phyloP scores from a whole-genome alignment of 225 moss, liverwort and hornwort species.

The Bryoerythrophyllum caledonicum region DNA sequence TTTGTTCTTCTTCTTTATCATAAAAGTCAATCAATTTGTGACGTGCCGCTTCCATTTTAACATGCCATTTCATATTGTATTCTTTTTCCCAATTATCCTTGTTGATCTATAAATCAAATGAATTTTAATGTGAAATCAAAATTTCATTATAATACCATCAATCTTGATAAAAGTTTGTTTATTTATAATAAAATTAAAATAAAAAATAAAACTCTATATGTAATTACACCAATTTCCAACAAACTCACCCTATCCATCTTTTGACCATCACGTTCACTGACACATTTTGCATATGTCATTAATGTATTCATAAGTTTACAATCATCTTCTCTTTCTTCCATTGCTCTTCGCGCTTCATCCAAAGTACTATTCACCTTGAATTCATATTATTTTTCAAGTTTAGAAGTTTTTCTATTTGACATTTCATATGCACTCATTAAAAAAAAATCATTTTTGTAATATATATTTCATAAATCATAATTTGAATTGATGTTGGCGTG shows the following conservation, averaged over 20 bases:
- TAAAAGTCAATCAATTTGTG: constrained; percentile 55
- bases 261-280: constrained; percentile 71
- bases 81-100: constrained; percentile 54
- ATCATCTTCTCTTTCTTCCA: constrained; percentile 87
- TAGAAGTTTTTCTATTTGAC: background rate
- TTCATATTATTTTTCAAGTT: background rate
- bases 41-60: constrained; percentile 71
- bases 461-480: too few species aligned
- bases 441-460: too few species aligned
- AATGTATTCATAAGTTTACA: constrained; percentile 83
- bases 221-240: background rate
- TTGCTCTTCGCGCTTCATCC: constrained; percentile 57
- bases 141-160: rapidly evolving
- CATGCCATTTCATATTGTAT: constrained; percentile 65
- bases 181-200: too few species aligned
- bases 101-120: constrained; percentile 36
- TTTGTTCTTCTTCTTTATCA: constrained; percentile 60
- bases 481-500: too few species aligned
- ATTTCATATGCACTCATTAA: background rate
- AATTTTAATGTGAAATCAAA: background rate
- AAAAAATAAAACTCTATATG: background rate
- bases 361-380: constrained; percentile 52
- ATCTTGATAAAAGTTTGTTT: too few species aligned
- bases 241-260: constrained; percentile 68
- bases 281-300: constrained; percentile 89